phyloP scores from a whole-genome alignment of 352 stramenopile genomes.

The Phytophthora tubulina region DNA sequence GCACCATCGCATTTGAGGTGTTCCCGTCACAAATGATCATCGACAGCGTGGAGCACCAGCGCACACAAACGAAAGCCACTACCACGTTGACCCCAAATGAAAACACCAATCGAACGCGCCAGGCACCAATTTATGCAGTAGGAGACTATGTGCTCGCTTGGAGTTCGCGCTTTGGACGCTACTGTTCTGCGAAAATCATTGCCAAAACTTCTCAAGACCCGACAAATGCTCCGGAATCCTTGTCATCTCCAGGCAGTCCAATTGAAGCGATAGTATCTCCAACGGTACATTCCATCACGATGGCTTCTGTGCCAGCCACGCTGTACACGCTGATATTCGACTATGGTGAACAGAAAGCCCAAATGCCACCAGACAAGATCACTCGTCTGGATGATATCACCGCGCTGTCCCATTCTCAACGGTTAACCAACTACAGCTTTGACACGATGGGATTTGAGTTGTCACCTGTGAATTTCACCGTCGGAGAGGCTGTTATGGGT shows the following conservation, averaged over 20 bases:
- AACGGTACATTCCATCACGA: constrained; percentile 22
- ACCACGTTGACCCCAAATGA: constrained; percentile 14
- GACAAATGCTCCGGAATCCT: constrained; percentile 1
- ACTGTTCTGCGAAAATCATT: constrained; percentile 67
- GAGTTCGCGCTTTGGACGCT: constrained; percentile 78
- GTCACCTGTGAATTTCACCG: constrained; percentile 52
- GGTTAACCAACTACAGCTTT: constrained; percentile 82
- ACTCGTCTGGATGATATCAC: constrained; percentile 59
- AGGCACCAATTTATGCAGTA: constrained; percentile 33
- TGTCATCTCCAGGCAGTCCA: constrained; percentile 3
- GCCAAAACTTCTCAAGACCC: constrained; percentile 41
- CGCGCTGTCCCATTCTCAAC: constrained; percentile 66
- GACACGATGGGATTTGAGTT: constrained; percentile 84
- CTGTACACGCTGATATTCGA: constrained; percentile 78
- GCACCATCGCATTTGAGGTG: constrained; percentile 81
- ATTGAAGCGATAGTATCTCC: not conserved
- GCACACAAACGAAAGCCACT: constrained; percentile 14
- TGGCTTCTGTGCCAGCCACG: not conserved
- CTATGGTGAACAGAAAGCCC: constrained; percentile 69
- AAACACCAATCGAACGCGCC: constrained; percentile 15
- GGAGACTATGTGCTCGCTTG: constrained; percentile 75
- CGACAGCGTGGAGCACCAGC: constrained; percentile 45
- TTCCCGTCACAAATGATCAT: constrained; percentile 87
- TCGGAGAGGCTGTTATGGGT: constrained; percentile 73
- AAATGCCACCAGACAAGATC: constrained; percentile 63